Base-by-base conservation (phyloP, 1,139 yeast species). In the Casaregolazyma lundiana region DNA sequence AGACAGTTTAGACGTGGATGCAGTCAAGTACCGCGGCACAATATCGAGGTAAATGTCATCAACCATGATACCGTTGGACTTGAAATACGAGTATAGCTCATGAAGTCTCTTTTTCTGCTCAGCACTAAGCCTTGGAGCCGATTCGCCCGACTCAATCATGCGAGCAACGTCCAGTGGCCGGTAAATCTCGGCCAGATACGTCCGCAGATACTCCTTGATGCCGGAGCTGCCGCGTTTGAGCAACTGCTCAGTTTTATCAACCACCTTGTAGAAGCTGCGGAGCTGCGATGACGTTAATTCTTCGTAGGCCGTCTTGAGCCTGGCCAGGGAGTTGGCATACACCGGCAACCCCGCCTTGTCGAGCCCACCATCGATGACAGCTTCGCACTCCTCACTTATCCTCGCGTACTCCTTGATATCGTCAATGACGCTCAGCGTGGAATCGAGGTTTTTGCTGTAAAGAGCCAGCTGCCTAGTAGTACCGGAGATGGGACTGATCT, bases 401-500 rank as follows among this genome's bases (percentile, higher is more conserved):
- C 75, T 74, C 0, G 95, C 90, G 54, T 80, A 76, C 37, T 73
- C 78, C 56, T 81, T 79, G 19, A 88, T 86, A 75, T 82, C 41
- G 73, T 59, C 75, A 6, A 87, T 78, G 1, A 85, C 72, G 36
- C 65, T 67, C 43, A 85, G 65, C 4, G 89, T 83, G 19, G 75
- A 71, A 44, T 80, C 82, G 24, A 86, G 44, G 44, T 58, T 84
- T 37, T 69, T 62, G 57, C 81, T 81, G 53, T 78, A 74, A 1
- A 71, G 64, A 22, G 77, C 77, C 46, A 86, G 65, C 48, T 72
- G 70, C 50, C 77, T 78, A 39, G 87, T 85, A 49, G 80, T 78
- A 15, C 75, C 72, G 37, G 87, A 71, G 38, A 88, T 79, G 0
- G 97, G 97, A 46, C 78, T 75, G 57, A 88, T 79, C 24, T 82